These are phyloP conservation scores for Elongisporangium anandrum DNA, from an alignment of 352 stramenopile genomes.

Conservation along the genomic window DNA sequence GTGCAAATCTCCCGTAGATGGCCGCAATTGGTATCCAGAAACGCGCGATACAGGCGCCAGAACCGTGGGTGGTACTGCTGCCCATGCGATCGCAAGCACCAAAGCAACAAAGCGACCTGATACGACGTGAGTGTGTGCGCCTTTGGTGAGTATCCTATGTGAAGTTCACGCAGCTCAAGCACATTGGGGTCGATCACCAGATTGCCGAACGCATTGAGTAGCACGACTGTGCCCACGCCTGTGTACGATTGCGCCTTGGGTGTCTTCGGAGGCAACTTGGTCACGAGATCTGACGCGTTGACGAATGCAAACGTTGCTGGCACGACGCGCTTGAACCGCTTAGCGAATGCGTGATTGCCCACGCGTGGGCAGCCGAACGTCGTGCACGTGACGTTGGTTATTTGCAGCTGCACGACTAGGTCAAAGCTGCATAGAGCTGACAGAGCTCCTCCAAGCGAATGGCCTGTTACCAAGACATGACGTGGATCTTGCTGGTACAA, in stretches of 20 bases:
- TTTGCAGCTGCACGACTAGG: conserved; percentile 19
- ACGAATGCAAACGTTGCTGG: conserved; percentile 38
- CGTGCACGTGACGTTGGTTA: conserved; percentile 28
- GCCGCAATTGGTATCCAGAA: conserved; percentile 19
- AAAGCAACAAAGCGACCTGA: conserved; percentile 33
- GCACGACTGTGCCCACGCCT: conserved; percentile 26
- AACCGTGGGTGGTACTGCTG: conserved; percentile 21
- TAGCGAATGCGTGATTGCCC: conserved; percentile 34
- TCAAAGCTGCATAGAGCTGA: conserved; percentile 39
- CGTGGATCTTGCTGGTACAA: conserved; percentile 17
- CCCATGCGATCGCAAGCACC: conserved; percentile 32
- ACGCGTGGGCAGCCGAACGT: conserved; percentile 40
- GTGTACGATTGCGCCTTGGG: conserved; percentile 33
- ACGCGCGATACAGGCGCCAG: conserved; percentile 25
- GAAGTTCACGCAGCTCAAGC: conserved; percentile 31
- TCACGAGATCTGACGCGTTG: conserved; percentile 33
- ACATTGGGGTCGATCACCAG: conserved; percentile 37
- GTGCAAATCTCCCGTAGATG: conserved; percentile 23
- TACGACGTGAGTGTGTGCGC: conserved; percentile 34
- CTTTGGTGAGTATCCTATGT: conserved; percentile 31
- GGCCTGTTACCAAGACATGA: conserved; percentile 27
- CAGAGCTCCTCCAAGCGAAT: conserved; percentile 37
- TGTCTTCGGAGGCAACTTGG: conserved; percentile 36
- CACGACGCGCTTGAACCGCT: conserved; percentile 22
- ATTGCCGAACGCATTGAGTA: conserved; percentile 39